phyloP scores from a whole-genome alignment of 768 basidiomycete species.

The Strobilomyces dryophilus region DNA sequence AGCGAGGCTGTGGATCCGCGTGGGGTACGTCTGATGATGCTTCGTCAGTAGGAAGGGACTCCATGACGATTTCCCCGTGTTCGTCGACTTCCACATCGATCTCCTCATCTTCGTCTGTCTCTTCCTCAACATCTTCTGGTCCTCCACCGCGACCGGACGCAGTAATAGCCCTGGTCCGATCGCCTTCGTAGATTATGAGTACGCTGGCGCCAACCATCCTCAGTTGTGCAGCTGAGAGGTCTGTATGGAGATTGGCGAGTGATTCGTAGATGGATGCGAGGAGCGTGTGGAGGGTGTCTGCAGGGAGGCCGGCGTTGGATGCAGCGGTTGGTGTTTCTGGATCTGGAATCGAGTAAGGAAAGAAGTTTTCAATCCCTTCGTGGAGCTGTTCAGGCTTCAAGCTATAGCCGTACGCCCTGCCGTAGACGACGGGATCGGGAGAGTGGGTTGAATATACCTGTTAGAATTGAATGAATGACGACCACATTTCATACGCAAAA shows the following conservation, averaged over 20 bases:
- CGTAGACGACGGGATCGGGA: slow-evolving; percentile 53
- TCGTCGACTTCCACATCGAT: slow-evolving; percentile 34
- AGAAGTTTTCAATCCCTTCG: slow-evolving; percentile 75
- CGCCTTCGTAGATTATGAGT: slow-evolving; percentile 76
- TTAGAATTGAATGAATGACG: neutral
- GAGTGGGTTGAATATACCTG: slow-evolving; percentile 72
- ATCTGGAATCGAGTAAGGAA: slow-evolving; percentile 46
- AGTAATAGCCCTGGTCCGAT: slow-evolving; percentile 37
- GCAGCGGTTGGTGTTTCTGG: neutral
- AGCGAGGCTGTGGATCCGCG: slow-evolving; percentile 7
- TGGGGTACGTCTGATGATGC: slow-evolving; percentile 37
- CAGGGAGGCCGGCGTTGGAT: slow-evolving; percentile 49
- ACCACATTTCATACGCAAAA: neutral
- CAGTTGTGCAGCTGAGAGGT: slow-evolving; percentile 54
- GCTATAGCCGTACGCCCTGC: slow-evolving; percentile 75
- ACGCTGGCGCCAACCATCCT: slow-evolving; percentile 82
- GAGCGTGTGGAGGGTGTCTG: slow-evolving; percentile 49
- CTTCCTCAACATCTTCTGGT: slow-evolving; percentile 28
- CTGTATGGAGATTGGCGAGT: slow-evolving; percentile 45
- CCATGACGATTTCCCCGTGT: slow-evolving; percentile 17
- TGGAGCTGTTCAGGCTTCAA: slow-evolving; percentile 66
- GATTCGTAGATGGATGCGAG: slow-evolving; percentile 52
- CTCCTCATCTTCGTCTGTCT: slow-evolving; percentile 38
- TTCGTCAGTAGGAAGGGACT: slow-evolving; percentile 19
- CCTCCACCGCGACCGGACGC: slow-evolving; percentile 35